Conservation (phyloP, 805 yeast genomes). For the Monosporozyma unispora region DNA sequence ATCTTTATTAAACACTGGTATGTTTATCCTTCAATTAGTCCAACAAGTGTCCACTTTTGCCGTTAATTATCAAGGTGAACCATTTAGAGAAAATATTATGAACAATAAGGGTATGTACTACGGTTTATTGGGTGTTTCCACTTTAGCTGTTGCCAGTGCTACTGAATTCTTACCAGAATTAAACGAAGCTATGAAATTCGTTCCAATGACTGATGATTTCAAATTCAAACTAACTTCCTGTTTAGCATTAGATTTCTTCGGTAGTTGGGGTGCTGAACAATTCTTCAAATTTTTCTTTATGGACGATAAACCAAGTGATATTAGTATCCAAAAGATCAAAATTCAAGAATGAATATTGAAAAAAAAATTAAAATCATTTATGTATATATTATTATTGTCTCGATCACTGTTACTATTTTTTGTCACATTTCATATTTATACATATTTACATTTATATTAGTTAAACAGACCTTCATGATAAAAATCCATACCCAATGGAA, state of each 20-base stretch:
- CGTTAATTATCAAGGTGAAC: conserved; percentile 94
- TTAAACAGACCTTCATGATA: not conserved
- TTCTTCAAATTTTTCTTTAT: conserved; percentile 76
- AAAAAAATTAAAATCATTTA: not conserved
- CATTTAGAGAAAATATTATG: conserved; percentile 82
- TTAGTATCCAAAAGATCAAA: conserved; percentile 40
- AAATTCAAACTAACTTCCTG: conserved; percentile 67
- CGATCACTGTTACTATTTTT: too few relatives aligned
- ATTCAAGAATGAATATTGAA: not conserved
- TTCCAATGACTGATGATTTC: conserved; percentile 69
- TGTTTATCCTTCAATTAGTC: conserved; percentile 85
- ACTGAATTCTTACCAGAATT: conserved; percentile 93
- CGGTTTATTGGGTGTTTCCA: conserved; percentile 86
- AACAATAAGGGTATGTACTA: conserved; percentile 96
- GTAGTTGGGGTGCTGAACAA: conserved; percentile 69
- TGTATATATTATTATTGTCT: not conserved
- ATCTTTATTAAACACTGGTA: conserved; percentile 89
- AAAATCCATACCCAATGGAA: not conserved
- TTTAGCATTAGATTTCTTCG: conserved; percentile 66
- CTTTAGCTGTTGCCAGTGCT: conserved; percentile 79
- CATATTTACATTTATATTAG: not conserved
- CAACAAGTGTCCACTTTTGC: conserved; percentile 98
- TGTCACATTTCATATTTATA: not conserved
- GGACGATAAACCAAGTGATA: conserved; percentile 89
- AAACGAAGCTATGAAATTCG: conserved; percentile 86